Percentiles rank a stretch among this genome's conserved stretches.
Conservation (phyloP, 2,329 filamentous ascomycete genomes). For the Aspergillus spinulosporus region DNA sequence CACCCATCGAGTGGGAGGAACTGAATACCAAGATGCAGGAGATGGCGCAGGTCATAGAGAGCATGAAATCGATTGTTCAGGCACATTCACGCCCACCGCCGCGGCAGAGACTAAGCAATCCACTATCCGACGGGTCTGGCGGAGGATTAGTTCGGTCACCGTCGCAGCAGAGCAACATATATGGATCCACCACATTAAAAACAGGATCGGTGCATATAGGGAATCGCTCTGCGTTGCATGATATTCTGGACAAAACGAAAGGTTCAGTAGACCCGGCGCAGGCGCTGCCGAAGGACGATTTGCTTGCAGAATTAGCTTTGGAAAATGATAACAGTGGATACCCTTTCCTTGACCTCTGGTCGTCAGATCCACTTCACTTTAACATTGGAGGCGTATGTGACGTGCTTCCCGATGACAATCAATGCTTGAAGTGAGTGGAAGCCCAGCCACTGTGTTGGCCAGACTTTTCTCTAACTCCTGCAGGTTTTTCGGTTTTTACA, state of each 20-base stretch:
- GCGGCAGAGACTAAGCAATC: conserved; percentile 21
- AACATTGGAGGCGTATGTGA: conserved; percentile 58
- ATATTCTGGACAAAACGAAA: conserved; percentile 54
- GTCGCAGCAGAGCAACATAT: conserved; percentile 28
- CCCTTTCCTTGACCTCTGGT: conserved; percentile 63
- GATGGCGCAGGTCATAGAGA: conserved; percentile 38
- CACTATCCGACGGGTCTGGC: conserved; percentile 9
- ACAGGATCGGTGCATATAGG: conserved; percentile 60
- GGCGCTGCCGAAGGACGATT: conserved; percentile 58
- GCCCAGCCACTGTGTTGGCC: not conserved
- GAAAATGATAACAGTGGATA: conserved; percentile 63
- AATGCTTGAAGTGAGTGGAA: conserved; percentile 43
- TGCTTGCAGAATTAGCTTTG: conserved; percentile 59
- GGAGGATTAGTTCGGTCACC: conserved; percentile 20
- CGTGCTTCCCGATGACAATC: conserved; percentile 56
- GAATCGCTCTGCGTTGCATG: conserved; percentile 58
- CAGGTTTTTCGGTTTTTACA: conserved; percentile 56
- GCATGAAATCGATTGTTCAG: conserved; percentile 34
- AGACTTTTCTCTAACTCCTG: conserved; percentile 6
- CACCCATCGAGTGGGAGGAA: conserved; percentile 38
- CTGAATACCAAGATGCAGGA: conserved; percentile 37
- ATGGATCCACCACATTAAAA: conserved; percentile 34
- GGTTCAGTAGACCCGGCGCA: conserved; percentile 41
- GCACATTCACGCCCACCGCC: conserved; percentile 28
- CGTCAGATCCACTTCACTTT: conserved; percentile 57